Evolutionary conservation across 306 rosid genomes (phyloP).

Genomic region (Sphenostylis stenocarpa): DNA sequence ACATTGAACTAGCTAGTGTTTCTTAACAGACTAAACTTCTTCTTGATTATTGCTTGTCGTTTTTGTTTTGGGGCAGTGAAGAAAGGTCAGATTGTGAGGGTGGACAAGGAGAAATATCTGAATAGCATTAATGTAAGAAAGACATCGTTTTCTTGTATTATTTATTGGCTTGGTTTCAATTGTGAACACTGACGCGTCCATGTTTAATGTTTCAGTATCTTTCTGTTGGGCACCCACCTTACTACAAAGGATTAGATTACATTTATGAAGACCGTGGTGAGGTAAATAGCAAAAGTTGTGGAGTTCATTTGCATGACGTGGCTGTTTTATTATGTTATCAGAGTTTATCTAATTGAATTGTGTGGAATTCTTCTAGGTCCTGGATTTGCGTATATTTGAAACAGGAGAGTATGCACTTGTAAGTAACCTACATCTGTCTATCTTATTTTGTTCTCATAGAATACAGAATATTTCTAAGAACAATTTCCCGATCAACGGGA

Average conservation of each 20-base stretch:
- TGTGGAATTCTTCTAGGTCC: slow-evolving; percentile 48
- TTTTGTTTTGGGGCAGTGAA: slow-evolving; percentile 70
- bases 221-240: slow-evolving; percentile 96
- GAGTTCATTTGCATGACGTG: neutral
- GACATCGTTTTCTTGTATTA: neutral
- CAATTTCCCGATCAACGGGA: neutral
- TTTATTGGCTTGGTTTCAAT: neutral
- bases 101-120: slow-evolving; percentile 92
- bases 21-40: neutral
- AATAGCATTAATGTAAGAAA: slow-evolving; percentile 73
- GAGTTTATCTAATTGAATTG: neutral
- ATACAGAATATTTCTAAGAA: neutral
- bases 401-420: slow-evolving; percentile 95
- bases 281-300: slow-evolving; percentile 42
- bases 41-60: neutral
- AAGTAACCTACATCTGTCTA: slow-evolving; percentile 32
- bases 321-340: neutral
- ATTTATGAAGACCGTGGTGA: slow-evolving; percentile 98
- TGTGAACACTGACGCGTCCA: slow-evolving; percentile 24
- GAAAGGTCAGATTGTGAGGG: slow-evolving; percentile 98
- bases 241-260: slow-evolving; percentile 92
- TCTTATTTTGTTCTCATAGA: neutral
- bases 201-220: slow-evolving; percentile 64
- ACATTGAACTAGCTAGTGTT: neutral
- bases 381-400: slow-evolving; percentile 83